Percentiles rank a stretch among this genome's conserved stretches.
Conservation (phyloP, 768 basidiomycete species). For the Kwoniella newhampshirensis region DNA sequence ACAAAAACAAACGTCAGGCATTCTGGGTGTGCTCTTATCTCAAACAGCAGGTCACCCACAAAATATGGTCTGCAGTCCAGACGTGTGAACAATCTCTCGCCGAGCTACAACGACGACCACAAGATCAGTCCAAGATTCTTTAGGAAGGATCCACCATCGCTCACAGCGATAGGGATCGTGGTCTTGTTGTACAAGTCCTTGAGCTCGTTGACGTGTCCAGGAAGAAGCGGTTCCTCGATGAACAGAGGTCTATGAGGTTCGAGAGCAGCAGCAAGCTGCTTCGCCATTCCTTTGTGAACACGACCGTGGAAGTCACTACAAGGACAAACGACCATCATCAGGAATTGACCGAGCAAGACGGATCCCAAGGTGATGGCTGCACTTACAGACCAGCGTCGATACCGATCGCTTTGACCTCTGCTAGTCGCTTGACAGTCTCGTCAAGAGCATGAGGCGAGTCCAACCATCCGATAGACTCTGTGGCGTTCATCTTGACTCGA, state of each 20-base stretch:
- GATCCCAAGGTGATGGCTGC: not conserved
- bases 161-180: constrained; percentile 48
- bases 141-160: not conserved
- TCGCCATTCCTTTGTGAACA: constrained; percentile 51
- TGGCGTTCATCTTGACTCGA: constrained; percentile 50
- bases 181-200: constrained; percentile 49
- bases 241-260: constrained; percentile 51
- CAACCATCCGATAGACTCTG: constrained; percentile 47
- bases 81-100: constrained; percentile 47
- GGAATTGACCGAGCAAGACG: not conserved
- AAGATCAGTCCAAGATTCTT: not conserved
- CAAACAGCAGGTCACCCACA: constrained; percentile 3
- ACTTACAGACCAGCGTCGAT: constrained; percentile 50
- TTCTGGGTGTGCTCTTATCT: too few relatives aligned
- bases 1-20: too few relatives aligned
- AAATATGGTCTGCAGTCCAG: constrained; percentile 50
- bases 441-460: constrained; percentile 51
- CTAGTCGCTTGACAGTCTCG: constrained; percentile 47
- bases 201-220: constrained; percentile 48
- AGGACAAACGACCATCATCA: not conserved
- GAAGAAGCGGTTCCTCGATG: constrained; percentile 51
- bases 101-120: constrained; percentile 30
- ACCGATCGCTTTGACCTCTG: constrained; percentile 47
- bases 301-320: constrained; percentile 51
- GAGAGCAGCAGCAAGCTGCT: constrained; percentile 47